phyloP scores from a whole-genome alignment of 2,329 filamentous ascomycete genomes.

The Fusarium azukiicola region DNA sequence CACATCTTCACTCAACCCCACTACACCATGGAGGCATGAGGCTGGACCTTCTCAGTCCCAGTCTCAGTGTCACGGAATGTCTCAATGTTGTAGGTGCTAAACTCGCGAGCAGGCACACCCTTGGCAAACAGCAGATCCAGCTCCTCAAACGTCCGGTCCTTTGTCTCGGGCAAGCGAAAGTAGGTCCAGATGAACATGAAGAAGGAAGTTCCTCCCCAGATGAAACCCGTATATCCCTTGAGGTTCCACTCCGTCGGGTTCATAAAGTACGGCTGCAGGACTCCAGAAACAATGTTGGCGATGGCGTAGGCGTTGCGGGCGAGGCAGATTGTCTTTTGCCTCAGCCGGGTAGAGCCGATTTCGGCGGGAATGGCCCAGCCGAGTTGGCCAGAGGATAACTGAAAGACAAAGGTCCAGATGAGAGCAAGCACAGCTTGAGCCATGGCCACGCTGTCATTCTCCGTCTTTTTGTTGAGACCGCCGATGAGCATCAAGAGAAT shows the following conservation, averaged over 20 bases:
- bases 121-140: conserved; percentile 73
- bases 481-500: conserved; percentile 65
- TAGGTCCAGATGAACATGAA: conserved; percentile 62
- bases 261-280: conserved; percentile 60
- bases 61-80: conserved; percentile 12
- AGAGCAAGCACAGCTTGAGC: conserved; percentile 61
- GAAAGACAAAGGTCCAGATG: conserved; percentile 60
- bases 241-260: conserved; percentile 64
- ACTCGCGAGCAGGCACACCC: conserved; percentile 44
- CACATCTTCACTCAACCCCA: not conserved
- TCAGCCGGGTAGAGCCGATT: conserved; percentile 55
- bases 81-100: conserved; percentile 13
- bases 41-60: not conserved
- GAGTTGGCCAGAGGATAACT: conserved; percentile 63
- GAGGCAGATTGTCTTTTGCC: conserved; percentile 59
- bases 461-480: conserved; percentile 61
- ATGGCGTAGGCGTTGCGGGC: conserved; percentile 55
- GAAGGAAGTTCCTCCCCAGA: conserved; percentile 54
- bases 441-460: conserved; percentile 55
- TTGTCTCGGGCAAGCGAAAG: conserved; percentile 74
- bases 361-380: conserved; percentile 60
- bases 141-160: conserved; percentile 73
- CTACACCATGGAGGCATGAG: not conserved
- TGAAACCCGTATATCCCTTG: conserved; percentile 64
- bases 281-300: conserved; percentile 47